phyloP scores from a whole-genome alignment of 2,329 filamentous ascomycete species.

The Xylaria sp. region DNA sequence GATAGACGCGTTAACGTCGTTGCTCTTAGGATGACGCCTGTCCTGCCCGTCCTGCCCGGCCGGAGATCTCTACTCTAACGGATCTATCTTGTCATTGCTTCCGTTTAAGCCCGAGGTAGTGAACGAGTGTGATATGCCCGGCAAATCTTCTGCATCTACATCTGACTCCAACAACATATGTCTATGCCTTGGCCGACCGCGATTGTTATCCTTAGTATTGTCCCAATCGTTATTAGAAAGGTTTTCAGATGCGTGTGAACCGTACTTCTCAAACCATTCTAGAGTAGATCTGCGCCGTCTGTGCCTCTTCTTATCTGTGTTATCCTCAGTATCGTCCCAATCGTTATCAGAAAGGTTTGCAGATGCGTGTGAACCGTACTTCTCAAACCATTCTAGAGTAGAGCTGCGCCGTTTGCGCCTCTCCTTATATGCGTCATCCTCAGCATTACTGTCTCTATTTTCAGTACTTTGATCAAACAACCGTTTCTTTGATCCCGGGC shows the following conservation, averaged over 20 bases:
- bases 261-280: neutral
- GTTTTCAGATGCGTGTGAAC: no score
- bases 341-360: no score
- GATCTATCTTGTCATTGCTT: slow-evolving; percentile 1
- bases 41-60: neutral
- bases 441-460: no score
- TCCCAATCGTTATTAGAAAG: no score
- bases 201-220: neutral
- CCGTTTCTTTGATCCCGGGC: no score
- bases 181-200: neutral
- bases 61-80: no score
- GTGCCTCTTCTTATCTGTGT: neutral
- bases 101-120: neutral
- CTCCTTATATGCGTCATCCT: neutral
- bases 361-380: no score
- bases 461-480: slow-evolving; percentile 7
- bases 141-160: slow-evolving; percentile 2
- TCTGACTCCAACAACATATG: slow-evolving; percentile 5
- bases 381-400: neutral
- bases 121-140: slow-evolving; percentile 5
- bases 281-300: neutral
- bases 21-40: neutral
- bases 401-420: neutral
- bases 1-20: no score
- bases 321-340: neutral